phyloP scores from a whole-genome alignment of 768 basidiomycete species.

The Leccinum pellstonianum region DNA sequence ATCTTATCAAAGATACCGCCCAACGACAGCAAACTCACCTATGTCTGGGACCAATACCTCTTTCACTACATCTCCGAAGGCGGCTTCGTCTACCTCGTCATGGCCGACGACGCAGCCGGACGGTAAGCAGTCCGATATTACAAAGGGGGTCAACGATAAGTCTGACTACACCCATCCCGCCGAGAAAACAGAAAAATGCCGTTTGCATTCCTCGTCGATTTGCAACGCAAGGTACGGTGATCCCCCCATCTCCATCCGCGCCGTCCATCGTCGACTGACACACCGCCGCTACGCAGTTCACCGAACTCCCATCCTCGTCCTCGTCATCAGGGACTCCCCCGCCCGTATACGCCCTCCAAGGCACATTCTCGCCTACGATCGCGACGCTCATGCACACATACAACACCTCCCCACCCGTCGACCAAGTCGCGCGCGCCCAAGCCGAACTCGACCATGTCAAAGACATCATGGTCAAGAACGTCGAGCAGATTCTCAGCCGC shows the following conservation, averaged over 20 bases:
- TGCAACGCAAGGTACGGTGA: slow-evolving; percentile 67
- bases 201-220: slow-evolving; percentile 86
- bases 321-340: slow-evolving; percentile 24
- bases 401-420: slow-evolving; percentile 83
- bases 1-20: slow-evolving; percentile 96
- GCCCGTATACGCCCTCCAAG: slow-evolving; percentile 67
- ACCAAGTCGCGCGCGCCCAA: slow-evolving; percentile 89
- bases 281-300: slow-evolving; percentile 44
- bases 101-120: slow-evolving; percentile 92
- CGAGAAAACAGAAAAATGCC: slow-evolving; percentile 69
- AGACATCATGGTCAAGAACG: slow-evolving; percentile 98
- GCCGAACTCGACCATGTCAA: slow-evolving; percentile 88
- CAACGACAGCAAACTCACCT: slow-evolving; percentile 77
- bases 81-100: slow-evolving; percentile 85
- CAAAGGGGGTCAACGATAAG: neutral
- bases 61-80: slow-evolving; percentile 94
- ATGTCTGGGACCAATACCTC: slow-evolving; percentile 91
- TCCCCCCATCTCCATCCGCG: neutral
- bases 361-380: slow-evolving; percentile 67
- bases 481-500: slow-evolving; percentile 90
- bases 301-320: slow-evolving; percentile 61
- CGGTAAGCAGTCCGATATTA: slow-evolving; percentile 49
- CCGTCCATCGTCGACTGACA: neutral
- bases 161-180: slow-evolving; percentile 1
- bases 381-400: slow-evolving; percentile 81